Evolutionary conservation across 495 filamentous ascomycete genomes (phyloP), one percentile per base, ranked within the genome.

Genomic region (Penicillium alfredii): DNA sequence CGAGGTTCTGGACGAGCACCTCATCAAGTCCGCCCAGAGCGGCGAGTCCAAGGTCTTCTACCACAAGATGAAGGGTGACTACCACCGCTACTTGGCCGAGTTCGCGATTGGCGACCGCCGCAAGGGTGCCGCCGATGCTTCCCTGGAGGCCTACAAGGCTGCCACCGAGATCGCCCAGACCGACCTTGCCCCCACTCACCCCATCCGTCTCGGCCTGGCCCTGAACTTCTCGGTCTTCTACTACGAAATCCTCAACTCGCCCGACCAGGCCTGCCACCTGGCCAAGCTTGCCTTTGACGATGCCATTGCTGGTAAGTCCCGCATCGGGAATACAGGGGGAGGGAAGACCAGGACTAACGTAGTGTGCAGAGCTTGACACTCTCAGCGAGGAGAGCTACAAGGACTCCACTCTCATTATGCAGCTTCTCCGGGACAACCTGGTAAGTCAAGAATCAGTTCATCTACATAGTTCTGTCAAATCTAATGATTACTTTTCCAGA

Each of bases 61-160:
- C 76, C 92, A 98, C 84, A 98, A 98, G 82, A 98, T 98, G 92
- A 98, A 97, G 84, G 92, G 92, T 66, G 92, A 98, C 72, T 98
- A 98, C 73, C 93, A 97, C 82, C 89, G 92, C 62, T 98, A 98
- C 63, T 85, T 98, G 27, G 92, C 92, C 57, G 92, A 98, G 74
- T 98, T 98, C 64, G 93, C 92, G 56, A 75, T 86, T 66, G 92
- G 92, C 61, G 92, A 98, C 64, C 88, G 86, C 71, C 92, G 92
- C 74, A 98, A 96, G 82, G 78, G 78, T 64, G 90, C 93, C 45
- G 92, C 92, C 62, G 88, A 89, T 63, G 84, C 87, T 66, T 94
- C 92, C 30, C 86, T 95, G 54, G 92, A 96, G 76, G 93, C 92
- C 40, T 98, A 98, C 82, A 97, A 97, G 73, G 71, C 80, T 61